These are phyloP conservation scores for Neopestalotiopsis clavispora DNA, from an alignment of 2,329 filamentous ascomycete species.

Conservation along the genomic window DNA sequence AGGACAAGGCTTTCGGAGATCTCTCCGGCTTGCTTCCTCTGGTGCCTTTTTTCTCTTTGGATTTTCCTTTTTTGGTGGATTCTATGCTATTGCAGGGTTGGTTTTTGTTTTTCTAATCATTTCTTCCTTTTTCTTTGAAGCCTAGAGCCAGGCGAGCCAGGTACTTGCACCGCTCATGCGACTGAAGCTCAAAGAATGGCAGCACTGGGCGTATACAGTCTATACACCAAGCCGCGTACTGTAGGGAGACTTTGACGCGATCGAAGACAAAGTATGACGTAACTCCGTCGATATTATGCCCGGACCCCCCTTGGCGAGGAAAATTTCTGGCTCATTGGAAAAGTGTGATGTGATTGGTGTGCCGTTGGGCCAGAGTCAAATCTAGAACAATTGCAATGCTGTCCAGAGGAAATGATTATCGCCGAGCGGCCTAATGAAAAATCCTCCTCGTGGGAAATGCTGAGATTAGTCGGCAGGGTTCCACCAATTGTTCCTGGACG, in stretches of 20 bases:
- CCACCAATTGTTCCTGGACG: not conserved
- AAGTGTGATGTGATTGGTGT: constrained; percentile 17
- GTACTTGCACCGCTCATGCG: not conserved
- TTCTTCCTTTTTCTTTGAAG: not conserved
- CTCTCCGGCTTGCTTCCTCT: not conserved
- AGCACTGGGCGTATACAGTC: not conserved
- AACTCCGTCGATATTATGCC: constrained; percentile 21
- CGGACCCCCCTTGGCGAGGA: constrained; percentile 17
- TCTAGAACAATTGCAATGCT: constrained; percentile 5
- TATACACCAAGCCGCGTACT: not conserved
- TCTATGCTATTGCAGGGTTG: not conserved
- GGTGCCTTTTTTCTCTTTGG: not conserved
- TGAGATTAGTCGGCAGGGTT: not conserved
- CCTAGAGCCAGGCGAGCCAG: not conserved
- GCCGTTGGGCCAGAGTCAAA: constrained; percentile 5
- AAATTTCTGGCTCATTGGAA: constrained; percentile 18
- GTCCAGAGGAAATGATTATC: constrained; percentile 1
- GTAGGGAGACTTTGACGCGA: constrained; percentile 7
- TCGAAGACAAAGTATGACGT: constrained; percentile 21
- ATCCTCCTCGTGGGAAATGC: not conserved
- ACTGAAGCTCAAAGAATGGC: not conserved
- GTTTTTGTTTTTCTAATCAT: not conserved
- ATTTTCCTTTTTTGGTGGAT: not conserved
- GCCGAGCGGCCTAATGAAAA: not conserved
- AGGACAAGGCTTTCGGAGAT: not conserved